Conservation (phyloP, 202 grass and related monocot species). For the Hordeum pubiflorum region DNA sequence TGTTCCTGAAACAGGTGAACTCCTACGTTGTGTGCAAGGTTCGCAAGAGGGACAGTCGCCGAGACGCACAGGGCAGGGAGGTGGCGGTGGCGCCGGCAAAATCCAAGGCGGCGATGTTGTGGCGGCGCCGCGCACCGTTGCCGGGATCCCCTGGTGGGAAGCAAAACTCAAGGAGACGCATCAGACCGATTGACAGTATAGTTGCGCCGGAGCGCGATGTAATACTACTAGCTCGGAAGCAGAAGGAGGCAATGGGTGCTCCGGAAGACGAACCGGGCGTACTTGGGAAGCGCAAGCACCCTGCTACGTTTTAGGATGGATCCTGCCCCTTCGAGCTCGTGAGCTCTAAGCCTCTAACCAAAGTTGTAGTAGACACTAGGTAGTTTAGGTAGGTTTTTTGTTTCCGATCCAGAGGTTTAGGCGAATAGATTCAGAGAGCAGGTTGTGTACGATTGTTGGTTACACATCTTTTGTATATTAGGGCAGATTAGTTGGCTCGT, state of each 20-base stretch:
- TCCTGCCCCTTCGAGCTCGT: neutral
- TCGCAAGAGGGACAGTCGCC: neutral
- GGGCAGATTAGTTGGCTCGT: no score
- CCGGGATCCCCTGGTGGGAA: neutral
- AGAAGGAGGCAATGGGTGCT: neutral
- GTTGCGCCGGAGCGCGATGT: no score
- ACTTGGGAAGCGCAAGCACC: neutral
- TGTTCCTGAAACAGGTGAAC: constrained; percentile 18
- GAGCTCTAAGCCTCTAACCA: no score
- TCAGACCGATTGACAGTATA: neutral
- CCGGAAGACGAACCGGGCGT: neutral
- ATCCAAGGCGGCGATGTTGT: no score
- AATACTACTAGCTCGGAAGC: neutral
- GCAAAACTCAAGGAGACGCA: neutral
- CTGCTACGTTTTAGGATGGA: neutral
- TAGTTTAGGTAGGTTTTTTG: no score
- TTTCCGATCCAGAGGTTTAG: no score
- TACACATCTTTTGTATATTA: no score
- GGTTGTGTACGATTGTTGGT: no score
- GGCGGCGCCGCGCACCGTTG: neutral
- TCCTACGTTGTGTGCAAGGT: constrained; percentile 6
- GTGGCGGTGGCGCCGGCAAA: neutral
- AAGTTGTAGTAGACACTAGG: no score
- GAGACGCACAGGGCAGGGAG: neutral
- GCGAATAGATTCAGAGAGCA: no score